A percentile compares a stretch with the other conserved stretches of the same genome.
phyloP scores from a whole-genome alignment of 164 flowering plant species.

The Magnolia kwangsiensis region DNA sequence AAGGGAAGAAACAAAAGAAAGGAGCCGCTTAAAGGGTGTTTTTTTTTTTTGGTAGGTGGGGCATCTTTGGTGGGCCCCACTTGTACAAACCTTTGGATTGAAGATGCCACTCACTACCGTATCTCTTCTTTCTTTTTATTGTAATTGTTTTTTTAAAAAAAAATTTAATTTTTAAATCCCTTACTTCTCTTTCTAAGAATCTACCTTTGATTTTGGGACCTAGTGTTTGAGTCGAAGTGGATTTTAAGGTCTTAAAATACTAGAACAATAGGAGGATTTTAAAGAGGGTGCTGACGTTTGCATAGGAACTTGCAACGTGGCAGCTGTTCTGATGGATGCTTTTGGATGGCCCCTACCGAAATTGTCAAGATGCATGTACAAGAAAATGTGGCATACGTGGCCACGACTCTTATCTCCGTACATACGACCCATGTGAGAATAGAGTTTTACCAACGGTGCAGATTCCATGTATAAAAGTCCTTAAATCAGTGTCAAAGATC shows the following conservation, averaged over 20 bases:
- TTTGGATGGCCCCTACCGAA: neutral
- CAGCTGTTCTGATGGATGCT: neutral
- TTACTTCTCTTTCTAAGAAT: neutral
- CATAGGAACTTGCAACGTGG: constrained; percentile 9
- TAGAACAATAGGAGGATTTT: neutral
- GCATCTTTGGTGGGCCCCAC: constrained; percentile 5
- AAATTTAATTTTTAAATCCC: neutral
- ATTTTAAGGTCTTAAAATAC: neutral
- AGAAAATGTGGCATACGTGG: too few species aligned
- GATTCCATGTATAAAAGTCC: too few species aligned
- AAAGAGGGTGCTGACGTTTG: constrained; percentile 7
- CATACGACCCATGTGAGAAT: too few species aligned
- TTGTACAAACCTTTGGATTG: constrained; percentile 5
- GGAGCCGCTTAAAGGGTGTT: neutral
- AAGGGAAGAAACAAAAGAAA: neutral
- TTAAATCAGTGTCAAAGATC: too few species aligned
- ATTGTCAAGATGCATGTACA: too few species aligned
- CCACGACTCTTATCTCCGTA: too few species aligned
- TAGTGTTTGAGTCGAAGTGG: constrained; percentile 7
- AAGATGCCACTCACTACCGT: neutral
- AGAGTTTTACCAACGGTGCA: too few species aligned
- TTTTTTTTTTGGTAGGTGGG: neutral
- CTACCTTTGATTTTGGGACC: neutral
- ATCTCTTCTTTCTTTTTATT: too few species aligned
- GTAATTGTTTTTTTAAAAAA: too few species aligned